These are phyloP conservation scores for Prosopis cineraria DNA, from an alignment of 306 rosid species.

Conservation along the genomic window DNA sequence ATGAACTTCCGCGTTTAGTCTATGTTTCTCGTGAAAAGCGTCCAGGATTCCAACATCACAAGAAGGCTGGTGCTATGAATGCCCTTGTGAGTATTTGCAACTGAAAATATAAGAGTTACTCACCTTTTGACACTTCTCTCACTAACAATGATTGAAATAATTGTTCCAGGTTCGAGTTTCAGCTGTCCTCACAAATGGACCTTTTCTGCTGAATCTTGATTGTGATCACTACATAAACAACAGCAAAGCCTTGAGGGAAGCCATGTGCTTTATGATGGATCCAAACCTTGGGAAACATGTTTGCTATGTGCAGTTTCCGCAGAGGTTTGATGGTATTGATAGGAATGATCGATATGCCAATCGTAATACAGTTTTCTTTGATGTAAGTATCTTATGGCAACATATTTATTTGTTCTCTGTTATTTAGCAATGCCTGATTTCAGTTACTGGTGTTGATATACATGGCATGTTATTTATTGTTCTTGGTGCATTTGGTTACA, in stretches of 20 bases:
- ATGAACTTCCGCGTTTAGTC: slow-evolving; percentile 89
- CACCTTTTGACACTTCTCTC: slow-evolving; percentile 12
- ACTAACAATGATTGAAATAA: slow-evolving; percentile 3
- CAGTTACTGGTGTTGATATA: background rate
- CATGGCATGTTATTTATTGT: background rate
- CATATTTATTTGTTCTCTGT: background rate
- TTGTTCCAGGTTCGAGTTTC: slow-evolving; percentile 88
- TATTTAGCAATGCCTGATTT: background rate
- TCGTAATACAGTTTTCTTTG: slow-evolving; percentile 94
- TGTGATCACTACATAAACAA: slow-evolving; percentile 99
- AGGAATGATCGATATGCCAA: slow-evolving; percentile 94
- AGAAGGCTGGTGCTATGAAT: slow-evolving; percentile 99
- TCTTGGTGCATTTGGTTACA: background rate
- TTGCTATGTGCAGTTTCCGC: slow-evolving; percentile 97
- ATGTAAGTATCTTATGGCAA: slow-evolving; percentile 55
- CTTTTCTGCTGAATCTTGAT: slow-evolving; percentile 95
- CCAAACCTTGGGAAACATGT: slow-evolving; percentile 92
- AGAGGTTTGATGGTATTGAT: slow-evolving; percentile 97
- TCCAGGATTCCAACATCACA: slow-evolving; percentile 99
- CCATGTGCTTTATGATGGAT: slow-evolving; percentile 99
- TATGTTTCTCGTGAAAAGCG: slow-evolving; percentile 99
- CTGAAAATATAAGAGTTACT: background rate
- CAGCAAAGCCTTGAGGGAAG: slow-evolving; percentile 96
- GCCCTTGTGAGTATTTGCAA: slow-evolving; percentile 69
- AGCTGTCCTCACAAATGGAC: slow-evolving; percentile 97